phyloP scores from a whole-genome alignment of 1,284 basidiomycete genomes.

The Termitomyces sp. region DNA sequence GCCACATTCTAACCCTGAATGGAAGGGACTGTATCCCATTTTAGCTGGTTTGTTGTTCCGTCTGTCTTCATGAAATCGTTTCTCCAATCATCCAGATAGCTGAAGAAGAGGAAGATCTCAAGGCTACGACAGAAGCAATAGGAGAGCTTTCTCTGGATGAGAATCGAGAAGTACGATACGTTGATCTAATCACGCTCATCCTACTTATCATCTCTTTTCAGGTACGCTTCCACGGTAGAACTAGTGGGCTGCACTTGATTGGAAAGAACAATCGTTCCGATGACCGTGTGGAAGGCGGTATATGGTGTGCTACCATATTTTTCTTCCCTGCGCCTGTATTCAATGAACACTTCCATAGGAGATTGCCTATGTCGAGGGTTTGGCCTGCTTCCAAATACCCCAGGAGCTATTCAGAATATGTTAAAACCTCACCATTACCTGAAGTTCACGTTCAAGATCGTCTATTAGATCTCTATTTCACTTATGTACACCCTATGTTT shows the following conservation, averaged over 20 bases:
- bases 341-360: conserved; percentile 37
- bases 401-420: conserved; percentile 36
- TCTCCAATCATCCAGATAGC: conserved; percentile 9
- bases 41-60: conserved; percentile 29
- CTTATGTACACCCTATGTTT: conserved; percentile 74
- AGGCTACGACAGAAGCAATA: conserved; percentile 49
- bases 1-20: conserved; percentile 31
- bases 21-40: conserved; percentile 56
- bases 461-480: conserved; percentile 73
- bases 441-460: conserved; percentile 55
- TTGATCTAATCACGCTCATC: neutral
- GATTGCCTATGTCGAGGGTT: conserved; percentile 69
- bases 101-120: conserved; percentile 38
- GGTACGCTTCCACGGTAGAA: conserved; percentile 73
- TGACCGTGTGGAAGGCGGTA: conserved; percentile 63
- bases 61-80: neutral
- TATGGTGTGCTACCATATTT: conserved; percentile 49
- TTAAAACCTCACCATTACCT: conserved; percentile 45
- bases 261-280: conserved; percentile 62
- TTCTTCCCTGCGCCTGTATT: neutral
- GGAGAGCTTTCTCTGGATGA: conserved; percentile 82
- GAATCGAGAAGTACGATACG: conserved; percentile 57
- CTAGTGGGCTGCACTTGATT: conserved; percentile 74
- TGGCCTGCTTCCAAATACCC: conserved; percentile 57
- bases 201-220: conserved; percentile 21